phyloP scores from a whole-genome alignment of 768 basidiomycete species.

The Cystobasidium ongulense region DNA sequence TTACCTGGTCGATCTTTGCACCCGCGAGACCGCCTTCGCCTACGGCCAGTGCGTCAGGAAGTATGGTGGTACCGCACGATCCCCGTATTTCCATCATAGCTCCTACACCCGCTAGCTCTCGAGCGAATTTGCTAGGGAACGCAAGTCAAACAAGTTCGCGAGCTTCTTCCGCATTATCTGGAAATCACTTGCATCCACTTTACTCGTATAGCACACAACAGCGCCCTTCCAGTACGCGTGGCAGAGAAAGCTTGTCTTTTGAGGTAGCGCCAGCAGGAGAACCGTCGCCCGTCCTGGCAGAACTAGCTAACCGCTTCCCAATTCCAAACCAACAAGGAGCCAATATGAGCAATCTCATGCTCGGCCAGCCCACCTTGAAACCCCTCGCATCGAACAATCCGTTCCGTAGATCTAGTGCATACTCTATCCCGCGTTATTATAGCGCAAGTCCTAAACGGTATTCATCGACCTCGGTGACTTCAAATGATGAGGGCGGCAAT shows the following conservation, averaged over 20 bases:
- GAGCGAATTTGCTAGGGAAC: background rate
- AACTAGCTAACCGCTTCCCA: background rate
- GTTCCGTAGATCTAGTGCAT: background rate
- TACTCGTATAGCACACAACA: background rate
- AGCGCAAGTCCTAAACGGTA: background rate
- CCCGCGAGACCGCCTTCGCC: background rate
- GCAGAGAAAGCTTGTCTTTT: background rate
- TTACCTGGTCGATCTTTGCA: background rate
- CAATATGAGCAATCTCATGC: background rate
- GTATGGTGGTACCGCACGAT: background rate
- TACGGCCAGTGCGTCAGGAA: background rate
- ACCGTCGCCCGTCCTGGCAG: background rate
- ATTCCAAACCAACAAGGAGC: background rate
- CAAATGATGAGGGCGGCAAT: background rate
- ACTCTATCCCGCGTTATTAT: background rate
- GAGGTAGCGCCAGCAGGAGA: background rate
- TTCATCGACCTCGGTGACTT: background rate
- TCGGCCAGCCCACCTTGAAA: background rate
- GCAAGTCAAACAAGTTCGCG: background rate
- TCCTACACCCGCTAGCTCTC: background rate
- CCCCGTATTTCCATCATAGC: background rate
- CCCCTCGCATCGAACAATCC: background rate
- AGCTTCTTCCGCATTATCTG: background rate
- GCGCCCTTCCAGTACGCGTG: background rate
- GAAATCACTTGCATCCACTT: conserved; percentile 11